Evolutionary conservation across 23 red algal genomes (phyloP).

Genomic region (Chondrus crispus): DNA sequence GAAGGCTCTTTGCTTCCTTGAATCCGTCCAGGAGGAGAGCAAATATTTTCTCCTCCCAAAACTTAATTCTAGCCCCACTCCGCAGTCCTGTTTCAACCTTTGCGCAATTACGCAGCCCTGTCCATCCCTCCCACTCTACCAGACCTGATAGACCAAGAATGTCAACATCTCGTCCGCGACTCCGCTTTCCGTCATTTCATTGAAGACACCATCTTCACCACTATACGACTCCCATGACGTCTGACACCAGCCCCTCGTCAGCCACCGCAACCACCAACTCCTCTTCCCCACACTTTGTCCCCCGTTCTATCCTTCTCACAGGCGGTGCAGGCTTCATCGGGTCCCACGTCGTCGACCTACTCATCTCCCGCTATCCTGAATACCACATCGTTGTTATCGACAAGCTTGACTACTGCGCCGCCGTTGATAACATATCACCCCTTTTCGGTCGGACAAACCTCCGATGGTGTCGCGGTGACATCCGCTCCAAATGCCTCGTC

Average conservation of each 20-base stretch:
- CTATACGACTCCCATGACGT: neutral
- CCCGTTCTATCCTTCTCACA: conserved; percentile 82
- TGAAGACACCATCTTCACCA: neutral
- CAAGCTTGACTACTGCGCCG: conserved; percentile 92
- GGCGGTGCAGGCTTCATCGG: conserved; percentile 98
- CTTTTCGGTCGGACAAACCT: conserved; percentile 64
- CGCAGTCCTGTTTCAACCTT: too few species aligned
- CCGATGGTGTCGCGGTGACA: conserved; percentile 87
- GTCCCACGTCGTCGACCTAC: conserved; percentile 82
- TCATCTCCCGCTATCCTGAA: conserved; percentile 72
- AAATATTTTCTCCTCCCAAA: too few species aligned
- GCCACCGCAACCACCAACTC: neutral
- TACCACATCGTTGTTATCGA: conserved; percentile 80
- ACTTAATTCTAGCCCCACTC: too few species aligned
- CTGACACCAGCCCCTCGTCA: neutral
- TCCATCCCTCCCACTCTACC: too few species aligned
- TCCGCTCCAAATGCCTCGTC: conserved; percentile 85
- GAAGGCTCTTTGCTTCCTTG: too few species aligned
- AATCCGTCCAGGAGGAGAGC: too few species aligned
- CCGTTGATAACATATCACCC: conserved; percentile 68
- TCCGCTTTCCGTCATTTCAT: too few species aligned
- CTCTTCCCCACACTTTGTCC: neutral
- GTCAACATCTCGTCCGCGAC: too few species aligned
- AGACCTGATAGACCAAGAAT: too few species aligned
- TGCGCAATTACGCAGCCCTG: too few species aligned